Evolutionary conservation across 352 stramenopile species (phyloP).

Genomic region (Globisporangium paroecandrum): DNA sequence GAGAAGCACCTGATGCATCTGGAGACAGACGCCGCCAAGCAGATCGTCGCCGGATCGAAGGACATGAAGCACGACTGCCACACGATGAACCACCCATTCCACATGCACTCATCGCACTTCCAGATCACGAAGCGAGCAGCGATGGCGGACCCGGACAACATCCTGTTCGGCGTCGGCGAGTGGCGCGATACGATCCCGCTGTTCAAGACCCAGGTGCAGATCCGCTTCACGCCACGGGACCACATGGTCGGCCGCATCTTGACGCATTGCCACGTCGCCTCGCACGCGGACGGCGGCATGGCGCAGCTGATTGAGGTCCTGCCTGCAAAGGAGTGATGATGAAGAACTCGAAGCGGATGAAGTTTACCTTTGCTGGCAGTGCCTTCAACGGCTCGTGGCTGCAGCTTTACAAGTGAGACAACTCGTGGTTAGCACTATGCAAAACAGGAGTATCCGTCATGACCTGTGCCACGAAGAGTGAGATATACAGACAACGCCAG

Average conservation of each 20-base stretch:
- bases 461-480: not conserved
- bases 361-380: not conserved
- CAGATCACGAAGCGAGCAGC: slow-evolving; percentile 49
- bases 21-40: slow-evolving; percentile 7
- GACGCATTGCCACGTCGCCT: slow-evolving; percentile 74
- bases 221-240: slow-evolving; percentile 60
- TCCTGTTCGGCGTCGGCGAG: slow-evolving; percentile 60
- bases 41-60: slow-evolving; percentile 15
- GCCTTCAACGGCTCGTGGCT: not conserved
- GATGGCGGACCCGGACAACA: slow-evolving; percentile 41
- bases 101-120: slow-evolving; percentile 78
- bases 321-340: slow-evolving; percentile 9
- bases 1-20: slow-evolving; percentile 25
- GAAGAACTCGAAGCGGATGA: not conserved
- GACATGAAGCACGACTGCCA: slow-evolving; percentile 38
- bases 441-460: not conserved
- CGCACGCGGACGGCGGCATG: slow-evolving; percentile 71
- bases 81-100: slow-evolving; percentile 76
- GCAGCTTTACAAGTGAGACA: not conserved
- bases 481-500: not conserved
- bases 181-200: slow-evolving; percentile 79
- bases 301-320: slow-evolving; percentile 61
- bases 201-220: slow-evolving; percentile 53
- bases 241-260: slow-evolving; percentile 69
- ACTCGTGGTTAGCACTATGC: not conserved